Evolutionary conservation across 2,329 filamentous ascomycete species (phyloP), one percentile per base, ranked within the genome.

Genomic region (Colletotrichum orchidophilum): DNA sequence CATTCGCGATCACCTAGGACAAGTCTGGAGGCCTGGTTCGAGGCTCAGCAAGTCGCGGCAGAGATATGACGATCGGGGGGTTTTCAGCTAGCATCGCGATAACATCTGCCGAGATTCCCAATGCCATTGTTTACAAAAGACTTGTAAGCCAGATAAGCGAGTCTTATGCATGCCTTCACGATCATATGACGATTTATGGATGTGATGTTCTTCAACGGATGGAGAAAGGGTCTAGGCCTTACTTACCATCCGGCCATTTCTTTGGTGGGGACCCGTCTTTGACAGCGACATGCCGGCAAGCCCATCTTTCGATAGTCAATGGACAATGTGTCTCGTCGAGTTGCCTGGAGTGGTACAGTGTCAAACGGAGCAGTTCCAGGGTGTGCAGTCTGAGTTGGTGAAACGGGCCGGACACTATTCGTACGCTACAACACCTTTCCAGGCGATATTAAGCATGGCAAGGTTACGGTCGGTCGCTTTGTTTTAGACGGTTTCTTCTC

Each of bases 231-330:
- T 21, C 33, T 27, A 52, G 64, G n/a, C 24, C 33, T 7, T 11
- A 13, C 18, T 27, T 50, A 29, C 33, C 33, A 33, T 33, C 54
- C 42, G 33, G 55, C 62, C 33, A 31, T 60, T 54, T 39, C 12
- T 15, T 33, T n/a, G 8, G 62, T 39, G 63, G 54, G 24, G 33
- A 31, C 33, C 67, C 55, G 29, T 58, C 13, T n/a, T 60, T 62
- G 63, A 62, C 63, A 67, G 50, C 57, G 63, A 63, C 27, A 66
- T 66, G 63, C 63, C 15, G 49, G 63, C 67, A 58, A 26, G 53
- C 33, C 59, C 11, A 5, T 26, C 50, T 15, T 26, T 21, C 5
- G 26, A 50, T 24, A 7, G 11, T 31, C 39, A 4, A 46, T 8
- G 18, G n/a, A n/a, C n/a, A n/a, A 46, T 9, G 39, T 46, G 18